A percentile compares a stretch with the other conserved stretches of the same genome.
Conservation (phyloP, 2,329 filamentous ascomycete species). For the Scedosporium aurantiacum region DNA sequence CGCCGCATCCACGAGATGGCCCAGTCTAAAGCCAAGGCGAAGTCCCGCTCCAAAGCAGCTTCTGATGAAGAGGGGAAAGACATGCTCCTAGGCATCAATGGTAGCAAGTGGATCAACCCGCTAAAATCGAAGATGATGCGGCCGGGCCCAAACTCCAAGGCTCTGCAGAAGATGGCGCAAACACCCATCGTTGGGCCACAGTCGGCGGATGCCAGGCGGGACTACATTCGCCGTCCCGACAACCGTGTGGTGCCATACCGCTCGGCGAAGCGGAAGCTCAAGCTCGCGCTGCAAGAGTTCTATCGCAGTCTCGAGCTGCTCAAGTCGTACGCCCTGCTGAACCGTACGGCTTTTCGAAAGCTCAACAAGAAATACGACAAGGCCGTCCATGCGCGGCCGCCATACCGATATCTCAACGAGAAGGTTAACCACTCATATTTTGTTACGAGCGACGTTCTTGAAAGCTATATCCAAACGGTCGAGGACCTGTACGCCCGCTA, state of each 20-base stretch:
- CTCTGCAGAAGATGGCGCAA: constrained; percentile 40
- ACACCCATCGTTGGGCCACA: constrained; percentile 31
- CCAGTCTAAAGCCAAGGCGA: constrained; percentile 25
- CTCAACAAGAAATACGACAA: constrained; percentile 99
- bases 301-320: constrained; percentile 85
- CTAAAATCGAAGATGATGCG: constrained; percentile 43
- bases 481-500: constrained; percentile 92
- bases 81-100: neutral
- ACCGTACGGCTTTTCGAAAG: constrained; percentile 88
- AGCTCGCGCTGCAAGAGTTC: constrained; percentile 82
- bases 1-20: constrained; percentile 63
- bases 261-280: constrained; percentile 82
- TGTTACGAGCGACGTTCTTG: constrained; percentile 75
- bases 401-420: constrained; percentile 75
- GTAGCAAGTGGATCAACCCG: constrained; percentile 37
- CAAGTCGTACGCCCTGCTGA: constrained; percentile 82
- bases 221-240: constrained; percentile 40
- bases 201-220: constrained; percentile 27
- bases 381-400: constrained; percentile 64
- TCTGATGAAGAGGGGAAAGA: neutral
- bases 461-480: constrained; percentile 65
- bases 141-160: constrained; percentile 50
- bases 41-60: constrained; percentile 7
- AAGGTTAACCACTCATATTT: constrained; percentile 88
- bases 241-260: constrained; percentile 66